Evolutionary conservation across 306 rosid genomes (phyloP), one percentile per base, ranked within the genome.

Genomic region (Lathyrus tuberosus): DNA sequence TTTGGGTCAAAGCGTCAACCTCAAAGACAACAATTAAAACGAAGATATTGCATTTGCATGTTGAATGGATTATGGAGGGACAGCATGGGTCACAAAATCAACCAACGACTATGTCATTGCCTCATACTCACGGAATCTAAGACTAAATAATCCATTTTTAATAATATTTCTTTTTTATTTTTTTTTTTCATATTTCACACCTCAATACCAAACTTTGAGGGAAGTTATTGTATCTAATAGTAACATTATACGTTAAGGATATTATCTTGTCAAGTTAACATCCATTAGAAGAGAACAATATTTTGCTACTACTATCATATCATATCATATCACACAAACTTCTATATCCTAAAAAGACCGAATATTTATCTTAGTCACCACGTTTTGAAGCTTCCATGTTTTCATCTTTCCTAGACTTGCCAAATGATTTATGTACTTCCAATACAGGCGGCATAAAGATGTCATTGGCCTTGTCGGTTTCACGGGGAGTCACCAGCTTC

Each of bases 401-500:
- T 13, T 82, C 94, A 41, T 85, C 88, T 79, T 83, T 91, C 76
- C 58, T 87, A 24, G 81, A 52, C 82, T 87, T 82, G 67, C 74
- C 75, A 71, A 87, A 80, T 15, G 90, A 84, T 92, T 79, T 87
- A 72, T 84, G 88, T 40, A 81, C 6, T 12, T 88, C 96, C 82
- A 85, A 72, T 64, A 78, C 75, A 0, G 89, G 97, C 67, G 88
- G 85, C 82, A 78, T 90, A 18, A 83, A 56, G 35, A 60, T 46
- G 60, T 84, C 85, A 31, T 48, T 75, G 48, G 79, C 62, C 5
- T 70, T 81, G 35, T 80, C 85, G 6, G 92, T 20, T 72, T 88
- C 89, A 3, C 80, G 86, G 26, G 96, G 96, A 67, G 84, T 90
- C 56, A 60, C 89, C 75, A 87, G 70, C 82, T 84, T 84, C 94